Evolutionary conservation across 2,329 filamentous ascomycete species (phyloP).

Genomic region (Fusarium illudens): DNA sequence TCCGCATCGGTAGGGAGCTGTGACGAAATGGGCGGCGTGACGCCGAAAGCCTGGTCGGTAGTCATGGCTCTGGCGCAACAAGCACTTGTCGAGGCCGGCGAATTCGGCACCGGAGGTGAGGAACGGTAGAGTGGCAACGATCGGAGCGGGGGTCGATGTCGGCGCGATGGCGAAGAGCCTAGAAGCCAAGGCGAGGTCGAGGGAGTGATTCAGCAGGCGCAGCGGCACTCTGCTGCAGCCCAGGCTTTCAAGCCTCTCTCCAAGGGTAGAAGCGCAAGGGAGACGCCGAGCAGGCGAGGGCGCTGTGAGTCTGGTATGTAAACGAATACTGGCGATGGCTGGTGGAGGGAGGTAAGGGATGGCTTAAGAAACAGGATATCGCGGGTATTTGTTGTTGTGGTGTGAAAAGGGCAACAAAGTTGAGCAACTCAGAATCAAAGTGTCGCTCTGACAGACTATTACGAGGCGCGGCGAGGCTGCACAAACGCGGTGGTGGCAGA

Average conservation of each 20-base stretch:
- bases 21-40: slow-evolving; percentile 85
- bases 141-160: not conserved
- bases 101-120: not conserved
- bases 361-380: slow-evolving; percentile 16
- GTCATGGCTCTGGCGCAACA: slow-evolving; percentile 43
- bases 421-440: slow-evolving; percentile 6
- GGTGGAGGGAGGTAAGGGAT: slow-evolving; percentile 18
- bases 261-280: slow-evolving; percentile 37
- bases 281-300: slow-evolving; percentile 24
- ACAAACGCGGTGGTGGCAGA: slow-evolving; percentile 34
- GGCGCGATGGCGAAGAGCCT: not conserved
- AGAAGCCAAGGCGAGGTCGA: not conserved
- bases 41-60: slow-evolving; percentile 62
- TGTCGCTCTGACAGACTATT: slow-evolving; percentile 16
- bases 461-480: slow-evolving; percentile 35
- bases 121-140: not conserved
- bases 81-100: slow-evolving; percentile 8
- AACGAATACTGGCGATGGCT: slow-evolving; percentile 21
- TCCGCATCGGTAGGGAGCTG: slow-evolving; percentile 80
- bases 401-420: slow-evolving; percentile 14
- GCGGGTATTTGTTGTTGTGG: slow-evolving; percentile 13
- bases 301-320: slow-evolving; percentile 24
- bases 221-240: not conserved
- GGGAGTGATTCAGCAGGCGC: slow-evolving; percentile 2
- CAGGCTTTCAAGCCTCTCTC: slow-evolving; percentile 32